These are phyloP conservation scores for Eucalyptus paniculata DNA, from an alignment of 345 rosid genomes.

Conservation along the genomic window DNA sequence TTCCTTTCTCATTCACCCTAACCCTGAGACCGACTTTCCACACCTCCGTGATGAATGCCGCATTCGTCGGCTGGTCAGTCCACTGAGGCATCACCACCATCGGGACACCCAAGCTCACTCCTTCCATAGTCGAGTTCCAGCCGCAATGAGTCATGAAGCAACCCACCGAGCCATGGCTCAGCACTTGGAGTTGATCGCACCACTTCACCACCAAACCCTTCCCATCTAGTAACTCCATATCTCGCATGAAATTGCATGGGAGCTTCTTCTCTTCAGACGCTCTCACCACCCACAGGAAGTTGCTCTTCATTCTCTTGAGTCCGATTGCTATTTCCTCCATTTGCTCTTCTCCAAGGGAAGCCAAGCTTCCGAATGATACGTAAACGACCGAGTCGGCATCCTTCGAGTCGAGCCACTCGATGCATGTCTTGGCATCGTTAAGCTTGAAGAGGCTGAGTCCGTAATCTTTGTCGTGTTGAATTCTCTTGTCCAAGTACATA, in stretches of 20 bases:
- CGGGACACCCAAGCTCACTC: constrained; percentile 3
- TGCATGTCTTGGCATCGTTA: constrained; percentile 4
- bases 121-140: constrained; percentile 27
- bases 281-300: constrained; percentile 52
- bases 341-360: constrained; percentile 21
- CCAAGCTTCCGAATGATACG: constrained; percentile 49
- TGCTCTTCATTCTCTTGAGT: constrained; percentile 7
- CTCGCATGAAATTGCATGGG: constrained; percentile 13
- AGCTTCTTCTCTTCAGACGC: constrained; percentile 30
- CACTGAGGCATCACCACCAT: constrained; percentile 15
- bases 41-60: constrained; percentile 34
- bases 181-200: constrained; percentile 40
- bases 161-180: constrained; percentile 24
- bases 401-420: constrained; percentile 41
- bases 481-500: constrained; percentile 10
- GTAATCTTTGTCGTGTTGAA: constrained; percentile 10
- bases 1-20: constrained; percentile 10
- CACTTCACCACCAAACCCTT: constrained; percentile 38
- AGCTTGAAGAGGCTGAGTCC: constrained; percentile 16
- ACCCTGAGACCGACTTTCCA: constrained; percentile 45
- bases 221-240: not conserved
- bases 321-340: constrained; percentile 40
- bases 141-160: constrained; percentile 46
- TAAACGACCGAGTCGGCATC: constrained; percentile 31
- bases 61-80: constrained; percentile 4